Base-by-base conservation (phyloP, 768 basidiomycete genomes). In the Suillus weaverae region DNA sequence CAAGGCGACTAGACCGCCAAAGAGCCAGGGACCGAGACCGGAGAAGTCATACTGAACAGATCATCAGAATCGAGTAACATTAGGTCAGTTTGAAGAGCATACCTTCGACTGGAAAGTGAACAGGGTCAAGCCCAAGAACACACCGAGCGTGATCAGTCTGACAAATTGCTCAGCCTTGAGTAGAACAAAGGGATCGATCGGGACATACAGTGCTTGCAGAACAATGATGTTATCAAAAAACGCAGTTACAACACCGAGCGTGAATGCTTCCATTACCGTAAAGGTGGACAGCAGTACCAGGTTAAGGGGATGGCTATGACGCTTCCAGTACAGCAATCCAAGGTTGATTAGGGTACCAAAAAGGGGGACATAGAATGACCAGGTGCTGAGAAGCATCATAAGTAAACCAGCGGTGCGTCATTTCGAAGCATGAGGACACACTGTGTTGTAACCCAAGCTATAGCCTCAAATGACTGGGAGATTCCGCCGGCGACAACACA, bases 51-150 rank as follows among this genome's bases (percentile, higher is more conserved):
- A 97, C 91, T 94, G 69, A 43, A 65, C 43, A 3, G 46, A 46
- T 53, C 14, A 66, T 64, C 56, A 44, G 32, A 30, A 44, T 18
- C 14, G n/a, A 20, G 32, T 54, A 13, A 39, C 13, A 32, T 16
- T 7, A 65, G 50, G 16, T 38, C 50, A 62, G 26, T 44, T 20
- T 18, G 36, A 65, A 22, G 35, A 16, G 62, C 81, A 22, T 66
- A 91, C 92, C 83, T 97, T 97, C 64, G 92, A 93, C 76, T 97
- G 95, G 74, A 97, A 82, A 1, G 97, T 98, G 81, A 97, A 99
- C 61, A 98, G 76, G 0, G 96, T 98, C 67, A 99, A 79, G 7
- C 96, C 97, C 46, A 94, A 77, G 85, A 99, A 99, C 53, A 99
- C 89, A 16, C 95, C 95, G 3, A 92, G 80, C 0, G 96, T 97